Evolutionary conservation across 768 basidiomycete genomes (phyloP).

Genomic region (Mycena belliarum): DNA sequence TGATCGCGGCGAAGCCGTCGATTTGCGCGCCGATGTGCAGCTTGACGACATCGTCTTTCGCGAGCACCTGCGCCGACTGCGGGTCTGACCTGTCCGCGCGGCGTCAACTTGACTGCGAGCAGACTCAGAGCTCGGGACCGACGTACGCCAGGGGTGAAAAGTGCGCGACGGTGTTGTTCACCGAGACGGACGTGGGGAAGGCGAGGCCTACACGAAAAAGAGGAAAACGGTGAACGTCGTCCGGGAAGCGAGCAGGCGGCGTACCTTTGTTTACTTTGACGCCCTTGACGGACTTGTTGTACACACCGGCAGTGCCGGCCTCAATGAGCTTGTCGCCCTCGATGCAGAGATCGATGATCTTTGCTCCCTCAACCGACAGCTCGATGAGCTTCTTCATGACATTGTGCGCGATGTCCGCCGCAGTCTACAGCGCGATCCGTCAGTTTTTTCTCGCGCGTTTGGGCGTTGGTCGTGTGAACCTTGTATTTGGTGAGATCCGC

Average conservation of each 20-base stretch:
- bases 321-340: conserved; percentile 95
- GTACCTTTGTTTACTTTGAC: conserved; percentile 85
- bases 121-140: conserved; percentile 30
- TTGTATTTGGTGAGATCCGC: conserved; percentile 88
- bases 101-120: conserved; percentile 10
- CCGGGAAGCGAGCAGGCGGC: conserved; percentile 23
- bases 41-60: conserved; percentile 92
- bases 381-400: conserved; percentile 86
- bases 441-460: conserved; percentile 23
- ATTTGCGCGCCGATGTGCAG: conserved; percentile 96
- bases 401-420: conserved; percentile 85
- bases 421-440: conserved; percentile 51
- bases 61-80: conserved; percentile 64
- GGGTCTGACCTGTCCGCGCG: conserved; percentile 64
- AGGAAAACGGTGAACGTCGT: conserved; percentile 3
- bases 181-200: conserved; percentile 91
- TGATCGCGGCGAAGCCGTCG: conserved; percentile 93
- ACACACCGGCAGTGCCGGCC: conserved; percentile 79
- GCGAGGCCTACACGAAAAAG: conserved; percentile 64
- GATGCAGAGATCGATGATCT: conserved; percentile 85
- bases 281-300: conserved; percentile 89
- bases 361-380: conserved; percentile 77
- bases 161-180: conserved; percentile 95
- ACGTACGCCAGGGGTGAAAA: conserved; percentile 94
- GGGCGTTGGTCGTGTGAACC: conserved; percentile 40